A percentile compares a stretch with the other conserved stretches of the same genome.
phyloP scores from a whole-genome alignment of 352 stramenopile species.

The Achlya hypogyna region DNA sequence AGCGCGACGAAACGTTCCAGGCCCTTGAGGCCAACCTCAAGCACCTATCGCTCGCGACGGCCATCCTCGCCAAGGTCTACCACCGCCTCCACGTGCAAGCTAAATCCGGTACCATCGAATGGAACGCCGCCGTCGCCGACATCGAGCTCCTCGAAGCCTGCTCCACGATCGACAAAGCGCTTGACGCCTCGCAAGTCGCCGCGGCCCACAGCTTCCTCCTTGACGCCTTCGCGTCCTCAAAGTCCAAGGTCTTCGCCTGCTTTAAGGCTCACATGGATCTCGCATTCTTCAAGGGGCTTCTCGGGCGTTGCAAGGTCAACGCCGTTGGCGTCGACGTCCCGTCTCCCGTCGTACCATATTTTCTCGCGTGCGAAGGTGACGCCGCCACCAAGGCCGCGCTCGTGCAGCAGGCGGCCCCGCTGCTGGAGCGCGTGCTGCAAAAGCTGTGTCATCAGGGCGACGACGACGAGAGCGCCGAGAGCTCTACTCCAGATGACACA shows the following conservation, averaged over 20 bases:
- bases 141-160: neutral
- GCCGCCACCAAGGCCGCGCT: neutral
- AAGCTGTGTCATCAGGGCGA: neutral
- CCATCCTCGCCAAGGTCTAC: neutral
- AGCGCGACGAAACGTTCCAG: neutral
- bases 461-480: neutral
- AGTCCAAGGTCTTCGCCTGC: neutral
- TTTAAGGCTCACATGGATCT: neutral
- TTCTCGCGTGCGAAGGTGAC: slow-evolving; percentile 5
- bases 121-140: neutral
- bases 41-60: neutral
- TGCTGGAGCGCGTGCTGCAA: slow-evolving; percentile 1
- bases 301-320: slow-evolving; percentile 4
- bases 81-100: neutral
- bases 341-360: slow-evolving; percentile 4
- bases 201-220: neutral
- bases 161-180: neutral
- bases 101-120: neutral
- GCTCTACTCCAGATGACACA: neutral
- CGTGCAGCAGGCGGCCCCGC: neutral
- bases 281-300: neutral
- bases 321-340: slow-evolving; percentile 9
- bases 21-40: neutral
- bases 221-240: neutral
- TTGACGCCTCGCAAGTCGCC: neutral